phyloP scores from a whole-genome alignment of 495 filamentous ascomycete species.

The Neurospora sp. region DNA sequence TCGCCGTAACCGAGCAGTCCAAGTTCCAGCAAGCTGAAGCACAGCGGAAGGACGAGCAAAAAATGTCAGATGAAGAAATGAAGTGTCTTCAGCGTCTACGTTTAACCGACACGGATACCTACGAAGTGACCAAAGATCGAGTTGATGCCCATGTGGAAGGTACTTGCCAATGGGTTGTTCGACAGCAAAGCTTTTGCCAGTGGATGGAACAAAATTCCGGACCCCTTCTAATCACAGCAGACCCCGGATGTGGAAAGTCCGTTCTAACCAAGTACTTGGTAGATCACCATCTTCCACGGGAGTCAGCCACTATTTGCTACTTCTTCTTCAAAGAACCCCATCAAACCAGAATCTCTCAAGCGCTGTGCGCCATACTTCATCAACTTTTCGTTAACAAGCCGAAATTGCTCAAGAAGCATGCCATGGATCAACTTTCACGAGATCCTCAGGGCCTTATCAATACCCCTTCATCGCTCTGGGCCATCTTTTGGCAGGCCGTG shows the following conservation, averaged over 20 bases:
- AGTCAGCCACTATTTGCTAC: constrained; percentile 28
- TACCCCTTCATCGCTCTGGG: constrained; percentile 32
- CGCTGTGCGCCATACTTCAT: constrained; percentile 36
- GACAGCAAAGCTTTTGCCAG: constrained; percentile 19
- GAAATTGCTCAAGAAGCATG: constrained; percentile 19
- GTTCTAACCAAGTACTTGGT: constrained; percentile 37
- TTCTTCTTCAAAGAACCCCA: constrained; percentile 53
- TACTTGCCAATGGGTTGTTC: constrained; percentile 35
- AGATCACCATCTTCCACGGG: constrained; percentile 21
- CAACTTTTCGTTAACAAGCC: constrained; percentile 32
- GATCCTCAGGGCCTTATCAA: constrained; percentile 14
- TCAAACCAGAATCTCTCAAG: constrained; percentile 28
- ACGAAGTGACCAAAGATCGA: neutral
- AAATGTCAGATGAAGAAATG: neutral
- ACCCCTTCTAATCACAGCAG: constrained; percentile 41
- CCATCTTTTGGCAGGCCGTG: constrained; percentile 23
- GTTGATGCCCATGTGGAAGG: constrained; percentile 3
- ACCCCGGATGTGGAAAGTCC: constrained; percentile 48
- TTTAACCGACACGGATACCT: neutral
- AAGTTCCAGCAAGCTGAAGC: neutral
- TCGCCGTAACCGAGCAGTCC: neutral
- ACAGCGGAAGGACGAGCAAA: neutral
- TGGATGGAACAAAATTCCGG: constrained; percentile 20
- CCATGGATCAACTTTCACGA: constrained; percentile 16
- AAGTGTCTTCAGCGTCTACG: neutral